A percentile compares a stretch with the other conserved stretches of the same genome.
Evolutionary conservation across 768 basidiomycete species (phyloP).

Genomic region (Cystofilobasidium capitatum): DNA sequence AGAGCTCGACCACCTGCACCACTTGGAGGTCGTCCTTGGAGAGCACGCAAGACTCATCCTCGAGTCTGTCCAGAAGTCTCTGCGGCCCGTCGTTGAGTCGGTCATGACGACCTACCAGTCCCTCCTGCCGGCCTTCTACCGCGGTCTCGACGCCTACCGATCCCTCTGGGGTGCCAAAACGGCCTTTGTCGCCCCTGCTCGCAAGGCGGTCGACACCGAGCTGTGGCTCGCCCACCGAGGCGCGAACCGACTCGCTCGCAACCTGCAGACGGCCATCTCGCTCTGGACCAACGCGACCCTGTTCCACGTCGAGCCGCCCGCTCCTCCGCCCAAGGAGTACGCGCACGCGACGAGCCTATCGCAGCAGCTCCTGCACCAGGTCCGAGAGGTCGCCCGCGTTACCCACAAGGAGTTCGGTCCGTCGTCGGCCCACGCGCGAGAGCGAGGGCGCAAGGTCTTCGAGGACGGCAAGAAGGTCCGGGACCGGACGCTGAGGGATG

Average conservation of each 20-base stretch:
- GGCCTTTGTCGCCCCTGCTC: no score
- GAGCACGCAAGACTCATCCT: no score
- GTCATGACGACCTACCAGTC: no score
- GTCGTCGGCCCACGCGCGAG: background rate
- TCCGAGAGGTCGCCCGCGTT: background rate
- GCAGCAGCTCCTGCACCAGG: background rate
- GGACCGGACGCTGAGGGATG: background rate
- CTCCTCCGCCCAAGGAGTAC: background rate
- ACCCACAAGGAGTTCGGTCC: no score
- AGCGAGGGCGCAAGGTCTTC: background rate
- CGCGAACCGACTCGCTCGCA: background rate
- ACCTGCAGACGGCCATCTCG: background rate
- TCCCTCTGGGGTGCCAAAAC: no score
- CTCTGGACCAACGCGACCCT: background rate
- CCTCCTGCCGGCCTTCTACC: no score
- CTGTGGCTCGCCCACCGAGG: background rate
- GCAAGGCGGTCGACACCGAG: background rate
- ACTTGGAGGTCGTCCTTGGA: no score
- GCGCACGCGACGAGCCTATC: background rate
- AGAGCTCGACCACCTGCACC: no score
- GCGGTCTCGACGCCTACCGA: no score
- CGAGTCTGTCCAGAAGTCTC: no score
- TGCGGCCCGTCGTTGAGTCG: no score
- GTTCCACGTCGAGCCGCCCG: background rate
- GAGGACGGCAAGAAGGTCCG: background rate